Evolutionary conservation across 495 filamentous ascomycete species (phyloP).

Genomic region (Neurospora tetraspora): DNA sequence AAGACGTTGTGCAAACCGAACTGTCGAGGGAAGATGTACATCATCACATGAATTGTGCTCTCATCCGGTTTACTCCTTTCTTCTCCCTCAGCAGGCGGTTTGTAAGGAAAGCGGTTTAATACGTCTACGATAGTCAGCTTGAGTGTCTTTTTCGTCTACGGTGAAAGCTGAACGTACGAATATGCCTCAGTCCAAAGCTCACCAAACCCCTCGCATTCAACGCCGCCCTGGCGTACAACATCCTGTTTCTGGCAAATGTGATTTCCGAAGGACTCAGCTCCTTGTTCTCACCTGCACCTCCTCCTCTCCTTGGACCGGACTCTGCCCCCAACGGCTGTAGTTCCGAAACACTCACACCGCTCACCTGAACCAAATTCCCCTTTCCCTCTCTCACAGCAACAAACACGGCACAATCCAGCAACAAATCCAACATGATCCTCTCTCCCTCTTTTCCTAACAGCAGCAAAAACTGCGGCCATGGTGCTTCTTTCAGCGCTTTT

Average conservation of each 20-base stretch:
- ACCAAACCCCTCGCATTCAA: conserved; percentile 58
- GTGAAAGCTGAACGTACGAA: conserved; percentile 49
- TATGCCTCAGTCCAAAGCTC: conserved; percentile 64
- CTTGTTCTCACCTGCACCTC: neutral
- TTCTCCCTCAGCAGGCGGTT: neutral
- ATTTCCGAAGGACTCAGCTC: conserved; percentile 48
- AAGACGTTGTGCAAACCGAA: conserved; percentile 92
- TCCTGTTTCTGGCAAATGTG: conserved; percentile 68
- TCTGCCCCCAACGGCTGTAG: conserved; percentile 16
- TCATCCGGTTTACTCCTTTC: conserved; percentile 25
- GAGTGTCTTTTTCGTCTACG: neutral
- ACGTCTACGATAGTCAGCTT: conserved; percentile 50
- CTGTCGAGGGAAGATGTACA: conserved; percentile 88
- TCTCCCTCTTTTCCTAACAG: conserved; percentile 72
- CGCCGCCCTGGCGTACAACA: conserved; percentile 71
- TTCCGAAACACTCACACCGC: conserved; percentile 46
- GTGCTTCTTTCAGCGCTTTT: conserved; percentile 51
- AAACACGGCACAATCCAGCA: conserved; percentile 76
- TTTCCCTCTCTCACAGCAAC: conserved; percentile 43
- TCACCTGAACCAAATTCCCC: conserved; percentile 66
- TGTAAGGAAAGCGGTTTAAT: conserved; percentile 60
- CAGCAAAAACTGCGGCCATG: conserved; percentile 63
- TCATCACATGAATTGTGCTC: conserved; percentile 65
- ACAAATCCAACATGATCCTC: conserved; percentile 66
- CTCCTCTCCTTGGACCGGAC: too few relatives aligned